Evolutionary conservation across 371 early-diverging fungal species (phyloP).

Genomic region (Rhizomucor miehei): DNA sequence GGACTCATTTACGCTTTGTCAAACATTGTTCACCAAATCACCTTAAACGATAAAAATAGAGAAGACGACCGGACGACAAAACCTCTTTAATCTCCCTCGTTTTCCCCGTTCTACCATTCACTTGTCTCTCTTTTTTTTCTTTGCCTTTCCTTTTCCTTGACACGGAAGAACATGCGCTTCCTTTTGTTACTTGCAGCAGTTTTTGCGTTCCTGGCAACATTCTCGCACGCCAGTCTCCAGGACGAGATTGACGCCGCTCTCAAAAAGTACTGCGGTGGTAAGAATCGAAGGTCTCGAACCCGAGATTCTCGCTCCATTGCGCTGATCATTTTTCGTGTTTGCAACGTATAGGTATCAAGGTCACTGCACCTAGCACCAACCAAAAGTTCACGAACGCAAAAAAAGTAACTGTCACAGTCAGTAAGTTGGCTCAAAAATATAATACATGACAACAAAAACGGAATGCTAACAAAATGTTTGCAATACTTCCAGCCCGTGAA

Average conservation of each 20-base stretch:
- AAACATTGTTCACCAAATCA: no score
- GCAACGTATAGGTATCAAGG: slow-evolving; percentile 30
- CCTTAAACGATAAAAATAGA: not conserved
- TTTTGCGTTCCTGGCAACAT: no score
- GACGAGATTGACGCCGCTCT: slow-evolving; percentile 41
- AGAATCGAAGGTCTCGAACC: not conserved
- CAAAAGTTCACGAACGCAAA: slow-evolving; percentile 36
- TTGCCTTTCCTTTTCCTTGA: not conserved
- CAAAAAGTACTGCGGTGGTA: slow-evolving; percentile 50
- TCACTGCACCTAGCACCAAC: slow-evolving; percentile 32
- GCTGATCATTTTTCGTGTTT: not conserved
- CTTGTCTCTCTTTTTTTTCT: not conserved
- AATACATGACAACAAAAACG: not conserved
- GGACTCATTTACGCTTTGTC: no score
- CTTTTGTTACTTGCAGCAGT: slow-evolving; percentile 16
- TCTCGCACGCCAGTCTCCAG: slow-evolving; percentile 14
- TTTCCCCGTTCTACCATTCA: not conserved
- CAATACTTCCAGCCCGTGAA: slow-evolving; percentile 27
- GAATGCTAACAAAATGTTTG: not conserved
- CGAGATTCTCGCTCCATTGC: not conserved
- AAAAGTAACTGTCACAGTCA: slow-evolving; percentile 41
- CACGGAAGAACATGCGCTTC: not conserved
- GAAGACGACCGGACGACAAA: not conserved
- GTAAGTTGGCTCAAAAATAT: slow-evolving; percentile 21
- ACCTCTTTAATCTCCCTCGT: not conserved